Evolutionary conservation across 345 rosid genomes (phyloP), one percentile per base, ranked within the genome.

Genomic region (Jatropha curcas): DNA sequence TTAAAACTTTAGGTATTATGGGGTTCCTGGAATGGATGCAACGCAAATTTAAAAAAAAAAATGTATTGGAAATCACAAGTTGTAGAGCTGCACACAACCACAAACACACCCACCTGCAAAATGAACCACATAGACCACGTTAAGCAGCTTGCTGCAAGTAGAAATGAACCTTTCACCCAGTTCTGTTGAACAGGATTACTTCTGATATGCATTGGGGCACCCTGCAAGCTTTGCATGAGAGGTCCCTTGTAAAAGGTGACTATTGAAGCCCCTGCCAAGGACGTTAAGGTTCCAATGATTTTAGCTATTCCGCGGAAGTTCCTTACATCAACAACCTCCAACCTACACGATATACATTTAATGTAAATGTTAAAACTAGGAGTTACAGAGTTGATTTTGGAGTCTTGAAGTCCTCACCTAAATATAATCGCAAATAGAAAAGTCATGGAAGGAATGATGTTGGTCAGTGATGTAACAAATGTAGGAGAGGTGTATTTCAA

Each of bases 41-140:
- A 70, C 9, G 7, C 52, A 33, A 57, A 24, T 13, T 7, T 13
- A 65, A n/a, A 65, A 69, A 17, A n/a, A 24, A n/a, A 45, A 12
- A 25, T 28, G 7, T 20, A 12, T 17, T 10, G n/a, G 73, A 70
- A 48, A 50, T 35, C 2, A 24, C 53, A 22, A 12, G 60, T 4
- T 65, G 14, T 59, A 24, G 46, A 43, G 22, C 41, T 22, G 31
- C 43, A 20, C 28, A 74, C 79, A 56, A 7, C 41, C 33, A 43
- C 43, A 20, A n/a, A n/a, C n/a, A n/a, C n/a, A n/a, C n/a, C n/a
- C 28, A 77, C 84, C 84, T 71, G 84, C 79, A 71, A 24, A n/a
- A 77, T 68, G 46, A 46, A 81, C 71, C 73, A 77, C 5, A 71
- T 10, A 37, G 84, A 74, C 76, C 73, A 77, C 60, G 66, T 19